Evolutionary conservation across 2,329 filamentous ascomycete species (phyloP).

Genomic region (Alternaria gaisen): DNA sequence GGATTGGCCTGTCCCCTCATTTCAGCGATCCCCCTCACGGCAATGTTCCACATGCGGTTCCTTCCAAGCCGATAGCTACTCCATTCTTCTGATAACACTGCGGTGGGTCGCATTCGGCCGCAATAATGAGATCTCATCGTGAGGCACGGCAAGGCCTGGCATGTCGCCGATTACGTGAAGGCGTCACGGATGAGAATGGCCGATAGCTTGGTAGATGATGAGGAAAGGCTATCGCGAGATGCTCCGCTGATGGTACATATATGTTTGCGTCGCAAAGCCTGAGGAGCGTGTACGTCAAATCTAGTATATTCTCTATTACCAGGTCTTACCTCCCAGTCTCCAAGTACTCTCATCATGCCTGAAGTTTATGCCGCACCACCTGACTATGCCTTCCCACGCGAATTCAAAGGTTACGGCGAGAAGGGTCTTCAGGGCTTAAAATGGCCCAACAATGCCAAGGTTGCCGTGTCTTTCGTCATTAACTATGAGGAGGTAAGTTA

Average conservation of each 20-base stretch:
- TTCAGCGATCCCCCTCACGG: not conserved
- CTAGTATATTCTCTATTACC: not conserved
- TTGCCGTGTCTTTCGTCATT: slow-evolving; percentile 52
- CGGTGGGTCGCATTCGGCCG: not conserved
- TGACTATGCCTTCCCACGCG: slow-evolving; percentile 41
- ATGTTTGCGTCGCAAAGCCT: not conserved
- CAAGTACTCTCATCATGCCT: slow-evolving; percentile 25
- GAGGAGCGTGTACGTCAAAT: not conserved
- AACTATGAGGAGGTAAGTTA: slow-evolving; percentile 15
- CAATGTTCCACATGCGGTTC: slow-evolving; percentile 11
- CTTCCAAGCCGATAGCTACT: slow-evolving; percentile 11
- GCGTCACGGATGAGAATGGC: slow-evolving; percentile 4
- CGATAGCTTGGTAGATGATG: not conserved
- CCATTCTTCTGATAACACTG: slow-evolving; percentile 8
- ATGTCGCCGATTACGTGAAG: slow-evolving; percentile 6
- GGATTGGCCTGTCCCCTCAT: slow-evolving; percentile 7
- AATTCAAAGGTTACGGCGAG: slow-evolving; percentile 58
- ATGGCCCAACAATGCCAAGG: slow-evolving; percentile 50
- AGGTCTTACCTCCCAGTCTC: not conserved
- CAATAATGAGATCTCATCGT: not conserved
- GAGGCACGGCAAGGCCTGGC: not conserved
- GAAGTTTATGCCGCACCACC: slow-evolving; percentile 36
- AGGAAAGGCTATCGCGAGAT: not conserved
- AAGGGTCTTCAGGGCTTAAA: slow-evolving; percentile 45
- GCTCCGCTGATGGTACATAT: not conserved